phyloP scores from a whole-genome alignment of 805 yeast species.

The Babjeviella inositovora region DNA sequence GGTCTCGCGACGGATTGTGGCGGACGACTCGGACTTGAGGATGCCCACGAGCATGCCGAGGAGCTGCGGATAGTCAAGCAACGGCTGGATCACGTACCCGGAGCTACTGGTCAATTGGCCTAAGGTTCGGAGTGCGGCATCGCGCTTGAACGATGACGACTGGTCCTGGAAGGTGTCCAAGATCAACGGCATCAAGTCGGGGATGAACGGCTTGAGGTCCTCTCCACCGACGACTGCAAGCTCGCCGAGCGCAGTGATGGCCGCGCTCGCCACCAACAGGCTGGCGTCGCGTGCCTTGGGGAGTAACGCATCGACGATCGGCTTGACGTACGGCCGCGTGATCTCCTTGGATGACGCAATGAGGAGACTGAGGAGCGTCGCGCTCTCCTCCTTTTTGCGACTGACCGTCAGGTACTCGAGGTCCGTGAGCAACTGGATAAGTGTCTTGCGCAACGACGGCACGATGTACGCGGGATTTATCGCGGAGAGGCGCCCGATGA shows the following conservation, averaged over 20 bases:
- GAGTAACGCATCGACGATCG: conserved; percentile 72
- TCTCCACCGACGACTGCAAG: conserved; percentile 80
- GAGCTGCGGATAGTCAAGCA: conserved; percentile 80
- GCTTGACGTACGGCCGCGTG: conserved; percentile 82
- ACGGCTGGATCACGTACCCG: conserved; percentile 90
- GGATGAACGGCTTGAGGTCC: conserved; percentile 56
- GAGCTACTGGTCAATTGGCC: conserved; percentile 85
- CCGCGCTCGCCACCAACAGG: conserved; percentile 74
- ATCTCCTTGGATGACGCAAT: conserved; percentile 68
- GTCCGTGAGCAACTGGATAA: conserved; percentile 74
- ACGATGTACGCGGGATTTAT: conserved; percentile 93
- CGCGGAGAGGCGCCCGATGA: conserved; percentile 71
- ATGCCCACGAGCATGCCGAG: conserved; percentile 71
- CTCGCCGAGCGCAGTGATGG: conserved; percentile 80
- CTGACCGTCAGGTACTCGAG: conserved; percentile 65
- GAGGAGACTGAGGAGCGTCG: conserved; percentile 53
- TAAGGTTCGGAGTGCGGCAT: conserved; percentile 74
- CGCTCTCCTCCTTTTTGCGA: conserved; percentile 75
- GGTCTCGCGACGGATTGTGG: conserved; percentile 68
- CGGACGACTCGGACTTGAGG: conserved; percentile 64
- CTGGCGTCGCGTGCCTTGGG: conserved; percentile 61
- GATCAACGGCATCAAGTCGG: conserved; percentile 73
- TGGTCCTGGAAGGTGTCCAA: conserved; percentile 86
- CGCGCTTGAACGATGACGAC: conserved; percentile 73
- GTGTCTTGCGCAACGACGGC: conserved; percentile 76